Base-by-base conservation (phyloP, 2,329 filamentous ascomycete genomes). In the Purpureocillium lavendulum region DNA sequence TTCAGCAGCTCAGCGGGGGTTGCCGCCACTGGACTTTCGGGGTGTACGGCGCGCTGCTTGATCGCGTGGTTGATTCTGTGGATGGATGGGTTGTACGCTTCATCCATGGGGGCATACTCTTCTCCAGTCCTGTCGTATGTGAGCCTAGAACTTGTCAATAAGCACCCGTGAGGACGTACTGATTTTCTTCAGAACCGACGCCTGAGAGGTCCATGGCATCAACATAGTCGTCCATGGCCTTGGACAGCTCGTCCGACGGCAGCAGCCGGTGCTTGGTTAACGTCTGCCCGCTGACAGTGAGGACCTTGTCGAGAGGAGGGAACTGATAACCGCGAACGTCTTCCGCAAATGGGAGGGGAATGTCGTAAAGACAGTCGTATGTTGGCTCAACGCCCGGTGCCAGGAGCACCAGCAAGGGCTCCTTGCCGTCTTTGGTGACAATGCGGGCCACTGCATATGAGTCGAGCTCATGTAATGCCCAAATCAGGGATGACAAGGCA, bases 241-340 rank as follows among this genome's bases (percentile, higher is more conserved):
- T 66, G 39, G 77, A 73, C 17, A 98, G 70, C 26, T 85, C 77
- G 2, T 84, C 72, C 9, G 69, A 81, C 0, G 92, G 92, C 2
- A 98, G 69, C 43, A 94, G 81, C 29, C 87, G 82, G 48, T 98
- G 89, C 50, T 90, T 80, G 10, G 77, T 85, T 36, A 96, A 67
- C 8, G 76, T 73, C 47, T 86, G 84, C 1, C 90, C 90, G 10
- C 81, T 87, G n/a, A 94, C 74, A 0, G 89, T 96, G 43, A 95
- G 66, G 21, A 97, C 83, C 45, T 78, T 84, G 56, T 95, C 89
- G 10, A 98, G 66, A 0, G 90, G 87, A 6, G 92, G 88, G 49
- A 98, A 98, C 42, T 81, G 83, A 58, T 96, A 97, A n/a, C 74
- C 74, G 29, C 92, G 78, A 35, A 96, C 71, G 55, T 98, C 92